These are phyloP conservation scores for Suillus hirtellus DNA, from an alignment of 768 basidiomycete species.

Conservation along the genomic window DNA sequence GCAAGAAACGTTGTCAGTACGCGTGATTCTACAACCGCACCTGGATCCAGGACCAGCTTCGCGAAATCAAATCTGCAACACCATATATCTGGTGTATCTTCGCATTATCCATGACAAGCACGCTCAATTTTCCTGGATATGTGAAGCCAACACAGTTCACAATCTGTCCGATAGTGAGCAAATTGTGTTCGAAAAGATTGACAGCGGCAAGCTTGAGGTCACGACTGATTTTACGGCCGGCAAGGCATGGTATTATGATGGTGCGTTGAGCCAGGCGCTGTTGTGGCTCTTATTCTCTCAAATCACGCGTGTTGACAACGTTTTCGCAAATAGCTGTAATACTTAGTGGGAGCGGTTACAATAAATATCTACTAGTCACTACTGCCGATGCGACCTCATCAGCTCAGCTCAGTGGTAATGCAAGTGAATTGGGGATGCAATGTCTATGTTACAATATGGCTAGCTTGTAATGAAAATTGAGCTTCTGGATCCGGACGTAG, in stretches of 20 bases:
- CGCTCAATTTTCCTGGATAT: slow-evolving; percentile 37
- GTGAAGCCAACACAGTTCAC: slow-evolving; percentile 25
- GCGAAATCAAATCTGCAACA: too few relatives aligned
- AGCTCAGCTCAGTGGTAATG: neutral
- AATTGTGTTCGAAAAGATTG: neutral
- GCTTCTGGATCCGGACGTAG: slow-evolving; percentile 11
- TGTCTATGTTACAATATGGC: slow-evolving; percentile 11
- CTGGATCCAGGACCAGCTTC: too few relatives aligned
- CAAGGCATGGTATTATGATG: neutral
- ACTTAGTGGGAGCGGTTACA: too few relatives aligned
- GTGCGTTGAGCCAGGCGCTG: too few relatives aligned
- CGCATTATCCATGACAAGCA: slow-evolving; percentile 41
- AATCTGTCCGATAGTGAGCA: slow-evolving; percentile 17
- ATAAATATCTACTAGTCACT: too few relatives aligned
- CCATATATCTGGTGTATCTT: slow-evolving; percentile 20
- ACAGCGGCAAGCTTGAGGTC: slow-evolving; percentile 8
- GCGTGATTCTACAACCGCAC: neutral
- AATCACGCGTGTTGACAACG: too few relatives aligned
- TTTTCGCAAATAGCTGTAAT: too few relatives aligned
- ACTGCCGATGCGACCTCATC: too few relatives aligned
- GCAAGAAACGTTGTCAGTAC: neutral
- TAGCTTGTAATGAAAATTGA: slow-evolving; percentile 12
- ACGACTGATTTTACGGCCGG: neutral
- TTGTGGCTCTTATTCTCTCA: too few relatives aligned
- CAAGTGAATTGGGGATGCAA: neutral